phyloP scores from a whole-genome alignment of 1,284 basidiomycete species.

The Coniophora puteana region DNA sequence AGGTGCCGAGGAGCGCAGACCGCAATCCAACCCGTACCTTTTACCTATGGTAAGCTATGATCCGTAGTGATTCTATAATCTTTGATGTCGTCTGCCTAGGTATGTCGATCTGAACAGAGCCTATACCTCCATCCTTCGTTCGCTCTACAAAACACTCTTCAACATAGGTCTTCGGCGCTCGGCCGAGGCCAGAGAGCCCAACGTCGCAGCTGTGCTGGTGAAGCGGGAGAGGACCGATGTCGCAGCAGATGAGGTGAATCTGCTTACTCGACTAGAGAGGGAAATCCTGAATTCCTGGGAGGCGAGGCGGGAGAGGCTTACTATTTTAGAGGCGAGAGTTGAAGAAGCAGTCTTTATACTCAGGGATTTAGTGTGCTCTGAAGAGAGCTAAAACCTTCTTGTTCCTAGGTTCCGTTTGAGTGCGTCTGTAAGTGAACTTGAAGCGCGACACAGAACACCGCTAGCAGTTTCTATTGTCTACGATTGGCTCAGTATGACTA shows the following conservation, averaged over 20 bases:
- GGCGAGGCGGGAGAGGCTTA: conserved; percentile 65
- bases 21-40: conserved; percentile 83
- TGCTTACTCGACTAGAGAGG: conserved; percentile 70
- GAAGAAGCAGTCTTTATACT: conserved; percentile 85
- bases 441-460: too few relatives aligned
- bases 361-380: too few relatives aligned
- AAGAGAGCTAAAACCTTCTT: too few relatives aligned
- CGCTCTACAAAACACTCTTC: conserved; percentile 83
- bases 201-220: conserved; percentile 67
- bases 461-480: too few relatives aligned
- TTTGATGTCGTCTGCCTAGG: conserved; percentile 36
- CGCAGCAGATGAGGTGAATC: conserved; percentile 60
- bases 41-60: conserved; percentile 74
- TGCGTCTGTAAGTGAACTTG: too few relatives aligned
- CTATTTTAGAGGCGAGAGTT: conserved; percentile 74
- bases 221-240: conserved; percentile 83
- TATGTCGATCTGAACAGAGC: conserved; percentile 83
- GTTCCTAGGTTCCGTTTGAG: too few relatives aligned
- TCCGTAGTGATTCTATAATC: background rate
- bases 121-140: conserved; percentile 70
- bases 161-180: conserved; percentile 75
- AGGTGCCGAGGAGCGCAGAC: conserved; percentile 85
- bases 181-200: conserved; percentile 64
- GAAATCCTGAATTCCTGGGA: conserved; percentile 68
- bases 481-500: too few relatives aligned